Evolutionary conservation across 192 early-diverging fungal species (phyloP).

Genomic region (Backusella liffmaniae): DNA sequence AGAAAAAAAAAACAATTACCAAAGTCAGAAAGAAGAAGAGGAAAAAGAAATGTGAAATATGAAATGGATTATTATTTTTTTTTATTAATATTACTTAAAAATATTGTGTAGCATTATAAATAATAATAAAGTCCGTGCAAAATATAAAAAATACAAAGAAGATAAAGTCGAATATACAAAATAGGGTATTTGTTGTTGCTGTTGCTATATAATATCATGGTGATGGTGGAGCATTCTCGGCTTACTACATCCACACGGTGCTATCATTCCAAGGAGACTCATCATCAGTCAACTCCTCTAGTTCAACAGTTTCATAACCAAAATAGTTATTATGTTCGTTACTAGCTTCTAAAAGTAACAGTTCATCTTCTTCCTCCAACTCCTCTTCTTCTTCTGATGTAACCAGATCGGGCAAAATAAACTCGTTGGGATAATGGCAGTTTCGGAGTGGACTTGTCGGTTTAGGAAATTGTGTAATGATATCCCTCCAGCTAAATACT

Average conservation of each 20-base stretch:
- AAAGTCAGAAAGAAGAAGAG: slow-evolving; percentile 18
- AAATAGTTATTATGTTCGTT: background rate
- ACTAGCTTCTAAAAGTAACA: background rate
- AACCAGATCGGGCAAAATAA: slow-evolving; percentile 8
- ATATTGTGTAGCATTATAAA: slow-evolving; percentile 3
- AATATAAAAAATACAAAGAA: background rate
- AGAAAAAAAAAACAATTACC: background rate
- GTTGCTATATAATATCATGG: background rate
- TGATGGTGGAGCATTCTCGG: background rate
- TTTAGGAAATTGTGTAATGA: slow-evolving; percentile 45
- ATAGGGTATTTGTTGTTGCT: background rate
- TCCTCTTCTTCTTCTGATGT: slow-evolving; percentile 25
- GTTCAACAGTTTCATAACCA: slow-evolving; percentile 25
- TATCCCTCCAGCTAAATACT: slow-evolving; percentile 53
- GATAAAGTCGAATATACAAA: background rate
- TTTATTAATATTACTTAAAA: background rate
- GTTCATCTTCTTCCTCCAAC: slow-evolving; percentile 10
- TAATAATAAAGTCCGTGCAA: background rate
- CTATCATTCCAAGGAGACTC: slow-evolving; percentile 1
- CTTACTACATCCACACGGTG: background rate
- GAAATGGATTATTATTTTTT: background rate
- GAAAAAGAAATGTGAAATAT: slow-evolving; percentile 1
- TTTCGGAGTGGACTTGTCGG: slow-evolving; percentile 45
- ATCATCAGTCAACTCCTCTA: slow-evolving; percentile 37
- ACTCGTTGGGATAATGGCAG: slow-evolving; percentile 20